Conservation (phyloP, 108 stramenopile genomes). For the Nannochloropsis gaditana region DNA sequence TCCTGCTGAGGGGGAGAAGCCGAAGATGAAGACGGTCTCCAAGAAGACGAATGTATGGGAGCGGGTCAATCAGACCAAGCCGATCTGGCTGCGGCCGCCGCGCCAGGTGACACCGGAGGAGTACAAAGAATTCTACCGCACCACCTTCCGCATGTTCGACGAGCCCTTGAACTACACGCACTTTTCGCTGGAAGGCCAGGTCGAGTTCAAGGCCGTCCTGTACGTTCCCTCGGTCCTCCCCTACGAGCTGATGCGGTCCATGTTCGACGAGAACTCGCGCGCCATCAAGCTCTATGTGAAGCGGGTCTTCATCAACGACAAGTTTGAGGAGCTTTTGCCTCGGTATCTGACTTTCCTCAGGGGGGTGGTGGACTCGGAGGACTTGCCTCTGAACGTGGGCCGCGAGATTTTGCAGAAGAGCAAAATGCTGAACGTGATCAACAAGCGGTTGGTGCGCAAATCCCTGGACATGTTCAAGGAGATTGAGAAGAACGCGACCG, state of each 20-base stretch:
- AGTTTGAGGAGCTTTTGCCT: constrained; percentile 93
- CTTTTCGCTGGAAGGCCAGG: constrained; percentile 93
- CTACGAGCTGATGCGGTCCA: constrained; percentile 84
- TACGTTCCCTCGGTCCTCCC: constrained; percentile 91
- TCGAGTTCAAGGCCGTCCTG: constrained; percentile 88
- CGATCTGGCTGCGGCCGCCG: constrained; percentile 90
- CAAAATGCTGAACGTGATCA: constrained; percentile 89
- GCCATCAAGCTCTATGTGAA: constrained; percentile 90
- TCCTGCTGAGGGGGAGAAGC: constrained; percentile 65
- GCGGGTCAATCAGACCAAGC: constrained; percentile 86
- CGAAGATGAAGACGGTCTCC: constrained; percentile 93
- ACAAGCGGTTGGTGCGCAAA: constrained; percentile 93
- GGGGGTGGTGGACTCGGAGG: constrained; percentile 81
- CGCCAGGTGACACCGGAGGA: constrained; percentile 79
- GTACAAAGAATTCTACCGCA: constrained; percentile 92
- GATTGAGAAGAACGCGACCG: constrained; percentile 71
- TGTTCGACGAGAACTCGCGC: constrained; percentile 89
- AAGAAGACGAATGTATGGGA: constrained; percentile 75
- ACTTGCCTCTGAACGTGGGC: constrained; percentile 90
- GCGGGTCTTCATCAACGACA: constrained; percentile 98
- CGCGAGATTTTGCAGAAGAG: constrained; percentile 96
- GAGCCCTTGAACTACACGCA: constrained; percentile 83
- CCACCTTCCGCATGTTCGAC: constrained; percentile 81
- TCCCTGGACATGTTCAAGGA: constrained; percentile 85
- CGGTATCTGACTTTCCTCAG: constrained; percentile 38